Base-by-base conservation (phyloP, 257 asterid genomes). In the Lantana camara region DNA sequence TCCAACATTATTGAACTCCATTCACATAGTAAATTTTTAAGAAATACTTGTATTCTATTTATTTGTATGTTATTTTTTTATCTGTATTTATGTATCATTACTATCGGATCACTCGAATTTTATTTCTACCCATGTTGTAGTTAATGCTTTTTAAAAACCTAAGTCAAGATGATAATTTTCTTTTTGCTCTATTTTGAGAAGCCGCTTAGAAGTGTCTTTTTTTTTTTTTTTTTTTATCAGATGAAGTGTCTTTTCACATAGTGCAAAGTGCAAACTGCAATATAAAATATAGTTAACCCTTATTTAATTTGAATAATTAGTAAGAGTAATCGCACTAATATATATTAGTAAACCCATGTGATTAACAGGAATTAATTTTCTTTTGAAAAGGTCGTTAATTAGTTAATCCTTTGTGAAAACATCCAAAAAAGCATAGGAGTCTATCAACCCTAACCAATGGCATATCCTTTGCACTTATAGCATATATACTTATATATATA, bases 401-500 rank as follows among this genome's bases (percentile, higher is more conserved):
- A 10, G 14, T 50, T 68, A n/a, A n/a, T 37, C 12, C 40, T 9
- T 4, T 35, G 53, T 56, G 60, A 57, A 8, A 34, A 47, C 5
- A 41, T 37, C 4, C 51, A 49, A 63, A 49, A 24, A 65, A 19
- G 29, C 15, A 48, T 3, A 23, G 12, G 50, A 32, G 41, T 54
- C 30, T 65, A 52, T 41, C 63, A 52, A 23, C 34, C 23, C 41
- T 5, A 5, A 14, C 9, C 2, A 63, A 21, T 3, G 32, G 60
- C 66, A 52, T 24, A 24, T 52, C 19, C 37, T 56, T 55, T 16
- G 11, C 27, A 32, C 3, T 22, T 0, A 9, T 50, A 9, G 35
- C 57, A 63, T 63, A 70, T 71, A 6, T 37, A 14, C 55, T 23
- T 0, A 22, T 37, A n/a, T n/a, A n/a, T n/a, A n/a, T n/a, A n/a